Base-by-base conservation (phyloP, 2,329 filamentous ascomycete species). In the Pleomassaria siparia region DNA sequence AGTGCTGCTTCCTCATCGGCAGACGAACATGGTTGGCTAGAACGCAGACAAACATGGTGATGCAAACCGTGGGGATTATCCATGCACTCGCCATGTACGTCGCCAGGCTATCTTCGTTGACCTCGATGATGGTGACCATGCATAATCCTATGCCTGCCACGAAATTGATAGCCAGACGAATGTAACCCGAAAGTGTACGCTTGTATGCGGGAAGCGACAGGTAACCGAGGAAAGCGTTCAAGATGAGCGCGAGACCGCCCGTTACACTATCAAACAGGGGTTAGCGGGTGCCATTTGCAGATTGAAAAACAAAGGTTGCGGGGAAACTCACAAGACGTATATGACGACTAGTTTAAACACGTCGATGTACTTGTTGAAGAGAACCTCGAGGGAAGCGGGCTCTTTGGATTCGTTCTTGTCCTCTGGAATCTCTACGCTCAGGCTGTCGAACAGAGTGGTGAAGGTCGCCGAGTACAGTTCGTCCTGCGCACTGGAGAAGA, bases 1-100 rank as follows among this genome's bases (percentile, higher is more conserved):
- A 48, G 28, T 48, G 46, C 25, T 3, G 15, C 42, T 51, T 51
- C 25, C 29, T 36, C 36, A 33, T 42, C 3, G 40, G 44, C 28
- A 48, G 21, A 13, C 48, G 33, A 7, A 55, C 41, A 35, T 62
- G 54, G 29, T 60, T 59, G 7, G 54, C 42, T 12, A 64, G 32
- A 2, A 66, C 60, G 33, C 58, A 63, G 3, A 60, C 7, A 43
- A 66, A 63, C 18, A 61, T 52, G 7, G 58, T 50, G 11, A 68
- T 40, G 16, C 57, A 60, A 13, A 66, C 51, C 1, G 62, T 65
- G 16, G 65, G 64, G 22, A 70, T 54, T 48, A 69, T 59, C 64
- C 64, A 67, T 12, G 59, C 46, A 40, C 57, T 61, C 9, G 40
- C 37, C 30, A 62, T 32, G 37, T 58, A 68, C 10, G 55, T 55